Base-by-base conservation (phyloP, 495 filamentous ascomycete species). In the Cetradonia linearis region DNA sequence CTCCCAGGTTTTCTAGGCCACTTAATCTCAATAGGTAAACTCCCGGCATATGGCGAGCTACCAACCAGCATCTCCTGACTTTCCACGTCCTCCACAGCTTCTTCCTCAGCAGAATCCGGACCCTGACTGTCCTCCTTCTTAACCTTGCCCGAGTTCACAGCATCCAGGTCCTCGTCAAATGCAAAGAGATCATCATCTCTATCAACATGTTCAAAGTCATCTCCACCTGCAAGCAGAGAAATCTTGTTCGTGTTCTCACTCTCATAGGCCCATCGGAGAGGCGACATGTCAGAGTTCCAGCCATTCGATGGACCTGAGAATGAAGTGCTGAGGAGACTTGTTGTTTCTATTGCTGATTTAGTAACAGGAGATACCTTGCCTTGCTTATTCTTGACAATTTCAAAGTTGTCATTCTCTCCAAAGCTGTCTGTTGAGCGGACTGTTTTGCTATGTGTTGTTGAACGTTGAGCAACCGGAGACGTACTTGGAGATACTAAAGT, bases 11-110 rank as follows among this genome's bases (percentile, higher is more conserved):
- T 58, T 31, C 36, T 59, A 25, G 66, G 59, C 66, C 64, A 61
- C 30, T 65, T 66, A 18, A 68, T 68, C 49, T 68, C 66, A 40
- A 68, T 68, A 10, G 66, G 66, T 37, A 68, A 36, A 50, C 66
- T 68, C n/a, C 66, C 66, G 11, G 66, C 66, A 56, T 68, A 64
- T 13, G 66, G 64, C 23, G 59, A 65, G 34, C 55, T 59, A 4
- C 58, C 60, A 2, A 62, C 50, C 11, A 66, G 40, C 28, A 52
- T 18, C 16, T 62, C 36, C 28, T 52, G 37, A 8, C 31, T 54
- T 30, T 66, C 48, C n/a, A 23, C 46, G 14, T 55, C 58, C 16
- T 59, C 48, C 3, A 25, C 46, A 7, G 46, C 36, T 27, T 50
- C 53, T 36, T 64, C 58, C 23, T 58, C 58, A 54, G 49, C 40